Conservation (phyloP, 2,329 filamentous ascomycete species). For the Apiospora hydei region DNA sequence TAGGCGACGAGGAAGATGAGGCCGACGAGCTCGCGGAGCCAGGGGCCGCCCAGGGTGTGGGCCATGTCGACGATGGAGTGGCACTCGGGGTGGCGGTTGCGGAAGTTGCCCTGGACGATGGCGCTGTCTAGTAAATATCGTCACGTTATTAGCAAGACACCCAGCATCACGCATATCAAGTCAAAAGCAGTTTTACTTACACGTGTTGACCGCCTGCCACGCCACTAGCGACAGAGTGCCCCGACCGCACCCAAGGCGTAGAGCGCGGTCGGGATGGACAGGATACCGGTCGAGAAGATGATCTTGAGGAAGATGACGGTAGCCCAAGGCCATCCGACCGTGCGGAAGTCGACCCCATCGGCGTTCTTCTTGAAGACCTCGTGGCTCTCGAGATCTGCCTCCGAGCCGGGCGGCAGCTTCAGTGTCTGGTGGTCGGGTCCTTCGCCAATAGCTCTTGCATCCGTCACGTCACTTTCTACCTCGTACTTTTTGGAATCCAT, state of each 20-base stretch:
- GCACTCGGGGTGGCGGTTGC: constrained; percentile 46
- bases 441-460: not conserved
- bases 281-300: constrained; percentile 39
- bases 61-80: constrained; percentile 63
- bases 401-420: not conserved
- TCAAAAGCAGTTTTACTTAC: constrained; percentile 24
- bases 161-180: no score
- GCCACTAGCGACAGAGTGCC: constrained; percentile 37
- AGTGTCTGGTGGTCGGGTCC: not conserved
- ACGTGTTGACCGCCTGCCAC: constrained; percentile 38
- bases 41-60: constrained; percentile 58
- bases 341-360: constrained; percentile 59
- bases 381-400: constrained; percentile 34
- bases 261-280: constrained; percentile 38
- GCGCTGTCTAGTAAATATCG: constrained; percentile 42
- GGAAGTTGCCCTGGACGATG: constrained; percentile 49
- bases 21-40: constrained; percentile 61
- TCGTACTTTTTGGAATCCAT: not conserved
- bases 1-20: constrained; percentile 65
- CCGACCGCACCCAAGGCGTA: constrained; percentile 36
- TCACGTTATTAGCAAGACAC: not conserved
- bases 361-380: constrained; percentile 59
- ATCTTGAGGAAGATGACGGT: constrained; percentile 61
- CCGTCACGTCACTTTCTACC: not conserved
- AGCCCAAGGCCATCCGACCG: constrained; percentile 59